A percentile compares a stretch with the other conserved stretches of the same genome.
These are phyloP conservation scores for sorghum (Sorghum bicolor) DNA, from an alignment of 176 grass and related monocot genomes.

Conservation along the genomic window Sorghum_bicolor_NCBIv3 NC_012874.2:64726501-64727000, in stretches of 20 bases:
- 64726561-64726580: constrained; percentile 29
- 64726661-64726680: background rate
- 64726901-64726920: background rate
- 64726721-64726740: constrained; percentile 18
- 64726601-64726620: background rate
- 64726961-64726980: background rate
- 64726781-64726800: constrained; percentile 25
- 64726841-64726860: background rate
- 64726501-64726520: constrained; percentile 29
- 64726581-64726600: constrained; percentile 19
- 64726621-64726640: constrained; percentile 29
- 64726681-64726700: background rate
- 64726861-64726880: background rate
- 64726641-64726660: background rate
- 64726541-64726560: constrained; percentile 36
- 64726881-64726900: constrained; percentile 3
- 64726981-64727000: background rate
- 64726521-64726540: constrained; percentile 37
- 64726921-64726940: background rate
- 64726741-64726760: constrained; percentile 9
- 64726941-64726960: background rate
- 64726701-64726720: constrained; percentile 36
- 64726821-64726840: constrained; percentile 12
- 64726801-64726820: constrained; percentile 21
- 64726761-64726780: background rate